phyloP scores from a whole-genome alignment of 208 protist species.

The Trypanosoma platydactyli region DNA sequence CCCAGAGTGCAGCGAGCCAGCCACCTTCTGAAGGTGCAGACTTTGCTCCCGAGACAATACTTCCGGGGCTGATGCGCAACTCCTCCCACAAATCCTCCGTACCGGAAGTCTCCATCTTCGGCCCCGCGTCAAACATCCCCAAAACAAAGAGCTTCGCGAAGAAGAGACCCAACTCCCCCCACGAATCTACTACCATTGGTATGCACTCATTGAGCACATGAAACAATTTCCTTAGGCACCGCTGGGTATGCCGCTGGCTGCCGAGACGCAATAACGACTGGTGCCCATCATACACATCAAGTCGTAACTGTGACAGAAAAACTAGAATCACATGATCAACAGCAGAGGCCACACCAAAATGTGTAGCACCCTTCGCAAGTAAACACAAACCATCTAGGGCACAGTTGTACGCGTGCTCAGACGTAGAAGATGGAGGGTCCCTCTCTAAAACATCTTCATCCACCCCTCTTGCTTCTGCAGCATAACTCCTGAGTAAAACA shows the following conservation, averaged over 20 bases:
- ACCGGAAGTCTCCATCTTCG: neutral
- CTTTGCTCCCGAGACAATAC: constrained; percentile 20
- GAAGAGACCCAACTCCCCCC: constrained; percentile 20
- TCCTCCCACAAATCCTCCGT: constrained; percentile 16
- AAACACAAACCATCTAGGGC: constrained; percentile 24
- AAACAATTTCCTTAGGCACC: constrained; percentile 21
- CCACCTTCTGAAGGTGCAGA: constrained; percentile 25
- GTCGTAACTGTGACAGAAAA: constrained; percentile 18
- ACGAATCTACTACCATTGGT: constrained; percentile 17
- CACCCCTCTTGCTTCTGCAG: neutral
- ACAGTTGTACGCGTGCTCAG: constrained; percentile 17
- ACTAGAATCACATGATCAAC: constrained; percentile 28
- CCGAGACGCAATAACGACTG: constrained; percentile 15
- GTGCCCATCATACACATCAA: constrained; percentile 19
- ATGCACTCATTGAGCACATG: constrained; percentile 20
- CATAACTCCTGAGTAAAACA: constrained; percentile 30
- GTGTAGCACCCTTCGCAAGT: constrained; percentile 12
- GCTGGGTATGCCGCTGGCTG: constrained; percentile 1
- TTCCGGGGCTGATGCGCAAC: constrained; percentile 37
- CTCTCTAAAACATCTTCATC: neutral
- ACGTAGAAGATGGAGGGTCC: neutral
- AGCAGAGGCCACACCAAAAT: constrained; percentile 13
- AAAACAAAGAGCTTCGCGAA: constrained; percentile 30
- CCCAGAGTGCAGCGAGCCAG: constrained; percentile 63
- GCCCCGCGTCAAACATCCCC: constrained; percentile 19